phyloP scores from a whole-genome alignment of 2,329 filamentous ascomycete species.

The Pseudopithomyces chartarum region DNA sequence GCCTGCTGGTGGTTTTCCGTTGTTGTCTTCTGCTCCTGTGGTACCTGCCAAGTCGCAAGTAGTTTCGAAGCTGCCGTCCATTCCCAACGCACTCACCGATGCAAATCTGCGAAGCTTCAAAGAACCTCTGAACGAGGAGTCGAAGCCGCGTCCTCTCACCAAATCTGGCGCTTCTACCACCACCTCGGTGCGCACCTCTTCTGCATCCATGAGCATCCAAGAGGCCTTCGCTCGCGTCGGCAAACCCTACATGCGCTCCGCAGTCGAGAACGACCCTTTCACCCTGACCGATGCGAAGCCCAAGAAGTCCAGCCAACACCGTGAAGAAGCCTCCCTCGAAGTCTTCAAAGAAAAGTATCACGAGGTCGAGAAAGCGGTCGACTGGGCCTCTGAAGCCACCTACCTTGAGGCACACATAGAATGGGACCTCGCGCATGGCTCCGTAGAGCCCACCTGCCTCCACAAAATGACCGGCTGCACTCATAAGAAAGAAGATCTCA shows the following conservation, averaged over 20 bases:
- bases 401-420: constrained; percentile 20
- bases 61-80: constrained; percentile 6
- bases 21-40: not conserved
- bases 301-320: constrained; percentile 17
- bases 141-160: constrained; percentile 18
- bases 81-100: constrained; percentile 12
- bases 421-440: constrained; percentile 14
- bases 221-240: constrained; percentile 26
- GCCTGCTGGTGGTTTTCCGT: not conserved
- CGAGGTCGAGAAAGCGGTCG: constrained; percentile 21
- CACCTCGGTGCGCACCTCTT: constrained; percentile 17
- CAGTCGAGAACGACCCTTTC: constrained; percentile 21
- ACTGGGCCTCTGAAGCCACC: constrained; percentile 32
- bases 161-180: constrained; percentile 9
- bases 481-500: constrained; percentile 26
- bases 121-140: constrained; percentile 19
- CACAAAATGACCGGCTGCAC: constrained; percentile 34
- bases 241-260: constrained; percentile 26
- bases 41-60: not conserved
- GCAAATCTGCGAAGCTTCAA: constrained; percentile 24
- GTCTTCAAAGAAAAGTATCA: constrained; percentile 24
- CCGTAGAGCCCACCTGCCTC: constrained; percentile 25
- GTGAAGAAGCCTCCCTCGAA: constrained; percentile 19
- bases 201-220: constrained; percentile 23
- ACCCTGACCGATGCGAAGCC: constrained; percentile 7